Evolutionary conservation across 176 grass and related monocot species (phyloP).

Genomic region (Pharus latifolius): DNA sequence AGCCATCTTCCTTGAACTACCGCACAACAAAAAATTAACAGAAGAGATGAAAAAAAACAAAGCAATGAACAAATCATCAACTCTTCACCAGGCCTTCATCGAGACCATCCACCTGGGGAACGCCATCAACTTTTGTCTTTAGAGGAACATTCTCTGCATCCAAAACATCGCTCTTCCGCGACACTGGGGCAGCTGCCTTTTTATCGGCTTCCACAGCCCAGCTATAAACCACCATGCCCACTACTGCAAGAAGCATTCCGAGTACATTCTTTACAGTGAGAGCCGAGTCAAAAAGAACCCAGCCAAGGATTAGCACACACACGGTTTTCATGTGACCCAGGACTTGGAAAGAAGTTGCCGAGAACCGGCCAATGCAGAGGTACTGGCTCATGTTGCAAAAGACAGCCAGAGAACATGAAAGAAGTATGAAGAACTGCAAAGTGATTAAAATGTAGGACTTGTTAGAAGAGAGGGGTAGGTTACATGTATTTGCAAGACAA

Average conservation of each 20-base stretch:
- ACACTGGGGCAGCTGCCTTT: conserved; percentile 14
- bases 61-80: conserved; percentile 17
- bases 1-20: too few species aligned
- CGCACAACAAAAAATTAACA: too few species aligned
- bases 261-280: conserved; percentile 81
- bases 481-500: background rate
- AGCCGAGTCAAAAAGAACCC: conserved; percentile 82
- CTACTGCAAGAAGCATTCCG: conserved; percentile 64
- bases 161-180: conserved; percentile 32
- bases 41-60: conserved; percentile 48
- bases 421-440: conserved; percentile 78
- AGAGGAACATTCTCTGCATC: conserved; percentile 62
- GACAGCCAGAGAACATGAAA: conserved; percentile 76
- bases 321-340: conserved; percentile 97
- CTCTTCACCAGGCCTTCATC: conserved; percentile 60
- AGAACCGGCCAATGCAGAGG: conserved; percentile 92
- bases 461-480: too few species aligned
- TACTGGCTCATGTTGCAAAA: conserved; percentile 98
- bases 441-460: background rate
- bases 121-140: conserved; percentile 41
- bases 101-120: conserved; percentile 21
- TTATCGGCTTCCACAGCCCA: conserved; percentile 71
- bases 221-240: conserved; percentile 92
- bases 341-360: conserved; percentile 84
- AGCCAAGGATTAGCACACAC: conserved; percentile 67